Evolutionary conservation across 2,329 filamentous ascomycete genomes (phyloP).

Genomic region (Colletotrichum musicola): DNA sequence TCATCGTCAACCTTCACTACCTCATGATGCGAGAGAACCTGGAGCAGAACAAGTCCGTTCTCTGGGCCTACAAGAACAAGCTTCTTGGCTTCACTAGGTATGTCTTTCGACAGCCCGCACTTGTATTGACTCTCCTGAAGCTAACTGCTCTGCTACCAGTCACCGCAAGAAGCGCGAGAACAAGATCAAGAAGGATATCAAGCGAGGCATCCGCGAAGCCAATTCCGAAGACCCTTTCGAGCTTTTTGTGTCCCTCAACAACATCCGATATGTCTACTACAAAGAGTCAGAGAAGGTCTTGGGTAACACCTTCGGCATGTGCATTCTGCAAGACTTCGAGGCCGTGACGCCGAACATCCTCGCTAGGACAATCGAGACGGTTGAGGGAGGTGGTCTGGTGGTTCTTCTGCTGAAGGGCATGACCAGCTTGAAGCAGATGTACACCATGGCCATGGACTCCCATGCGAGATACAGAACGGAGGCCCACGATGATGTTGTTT

Average conservation of each 20-base stretch:
- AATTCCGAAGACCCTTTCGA: conserved; percentile 97
- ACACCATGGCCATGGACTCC: conserved; percentile 97
- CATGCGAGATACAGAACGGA: conserved; percentile 97
- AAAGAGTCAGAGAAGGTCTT: conserved; percentile 99
- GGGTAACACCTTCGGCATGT: conserved; percentile 98
- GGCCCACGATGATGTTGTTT: conserved; percentile 93
- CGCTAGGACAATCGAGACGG: conserved; percentile 94
- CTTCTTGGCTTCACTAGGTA: conserved; percentile 89
- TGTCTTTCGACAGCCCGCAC: conserved; percentile 13
- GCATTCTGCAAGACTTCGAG: conserved; percentile 97
- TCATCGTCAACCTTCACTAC: conserved; percentile 92
- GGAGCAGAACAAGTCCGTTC: conserved; percentile 89
- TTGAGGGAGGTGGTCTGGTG: conserved; percentile 94
- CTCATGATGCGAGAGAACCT: conserved; percentile 92
- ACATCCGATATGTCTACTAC: conserved; percentile 99
- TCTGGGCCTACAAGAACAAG: conserved; percentile 99
- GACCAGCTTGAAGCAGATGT: conserved; percentile 96
- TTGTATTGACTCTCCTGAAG: neutral
- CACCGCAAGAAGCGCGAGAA: conserved; percentile 98
- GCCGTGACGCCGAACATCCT: conserved; percentile 97
- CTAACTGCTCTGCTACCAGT: conserved; percentile 56
- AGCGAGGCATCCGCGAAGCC: conserved; percentile 90
- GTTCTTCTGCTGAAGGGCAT: conserved; percentile 94
- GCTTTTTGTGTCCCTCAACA: conserved; percentile 94
- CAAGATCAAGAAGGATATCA: conserved; percentile 99